Evolutionary conservation across 176 grass and related monocot genomes (phyloP), one percentile per base, ranked within the genome.

Genomic region (Canna indica): DNA sequence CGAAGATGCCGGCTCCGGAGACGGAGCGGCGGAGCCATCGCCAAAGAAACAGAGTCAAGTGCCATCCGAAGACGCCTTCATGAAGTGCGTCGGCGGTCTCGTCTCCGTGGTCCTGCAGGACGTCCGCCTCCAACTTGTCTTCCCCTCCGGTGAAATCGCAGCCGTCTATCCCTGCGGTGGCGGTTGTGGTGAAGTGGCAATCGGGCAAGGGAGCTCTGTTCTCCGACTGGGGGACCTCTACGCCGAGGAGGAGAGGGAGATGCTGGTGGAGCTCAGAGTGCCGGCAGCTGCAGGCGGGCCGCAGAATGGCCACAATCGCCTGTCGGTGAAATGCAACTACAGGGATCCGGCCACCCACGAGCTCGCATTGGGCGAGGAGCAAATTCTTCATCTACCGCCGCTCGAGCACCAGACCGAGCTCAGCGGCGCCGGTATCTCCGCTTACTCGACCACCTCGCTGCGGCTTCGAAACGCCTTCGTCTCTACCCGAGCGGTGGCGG

Each of bases 51-150:
- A 78, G 12, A 16, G 29, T 9, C 45, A 53, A 9, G 42, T 2
- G 28, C 58, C 83, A 5, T 74, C 70, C 0, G 93, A 90, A 61
- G 86, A 92, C 67, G 86, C 89, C 26, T 99, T 99, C 65, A 82
- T 83, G 67, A 87, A 87, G 63, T 99, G 90, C 80, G 79, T 99
- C 0, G 94, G 94, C 45, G 89, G 89, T 0, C 89, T 99, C 0
- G 90, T 99, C 3, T 90, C 89, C 77, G 84, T 99, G 3, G 94
- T 99, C 9, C 88, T 99, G 94, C 94, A 99, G 70, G 86, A 99
- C 74, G 90, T 90, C 71, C 81, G 77, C 29, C 64, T 93, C 33
- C 86, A 99, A 30, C 81, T 99, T 0, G 9, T 10, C 35, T 93
- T 99, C 73, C 80, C 82, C 25, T 50, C 72, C 5, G 94, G 94